A percentile compares a stretch with the other conserved stretches of the same genome.
phyloP scores from a whole-genome alignment of 495 filamentous ascomycete species.

The Corynascus novoguineensis region DNA sequence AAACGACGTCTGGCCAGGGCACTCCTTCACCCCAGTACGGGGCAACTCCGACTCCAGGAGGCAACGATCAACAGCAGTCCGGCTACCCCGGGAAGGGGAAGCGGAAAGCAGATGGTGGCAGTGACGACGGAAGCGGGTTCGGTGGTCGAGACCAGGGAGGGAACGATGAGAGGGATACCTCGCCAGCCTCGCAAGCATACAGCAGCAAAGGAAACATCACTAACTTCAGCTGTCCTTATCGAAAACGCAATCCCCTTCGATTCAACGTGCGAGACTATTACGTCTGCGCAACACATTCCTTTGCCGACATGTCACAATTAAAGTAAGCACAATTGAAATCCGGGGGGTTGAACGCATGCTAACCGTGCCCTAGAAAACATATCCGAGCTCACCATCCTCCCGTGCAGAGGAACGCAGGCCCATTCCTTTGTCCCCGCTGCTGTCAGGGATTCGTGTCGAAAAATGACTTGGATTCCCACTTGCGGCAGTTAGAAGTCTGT shows the following conservation, averaged over 20 bases:
- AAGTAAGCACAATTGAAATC: slow-evolving; percentile 24
- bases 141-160: slow-evolving; percentile 19
- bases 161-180: slow-evolving; percentile 16
- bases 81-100: slow-evolving; percentile 24
- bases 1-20: slow-evolving; percentile 16
- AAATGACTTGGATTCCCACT: slow-evolving; percentile 25
- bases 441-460: slow-evolving; percentile 27
- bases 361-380: slow-evolving; percentile 20
- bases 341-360: not conserved
- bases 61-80: slow-evolving; percentile 6
- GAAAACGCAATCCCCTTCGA: slow-evolving; percentile 35
- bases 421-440: slow-evolving; percentile 27
- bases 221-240: slow-evolving; percentile 34
- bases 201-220: slow-evolving; percentile 14
- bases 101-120: slow-evolving; percentile 27
- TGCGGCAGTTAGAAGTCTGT: slow-evolving; percentile 22
- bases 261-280: slow-evolving; percentile 35
- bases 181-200: slow-evolving; percentile 11
- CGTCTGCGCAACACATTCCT: slow-evolving; percentile 32
- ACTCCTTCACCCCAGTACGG: slow-evolving; percentile 14
- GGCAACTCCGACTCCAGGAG: slow-evolving; percentile 4
- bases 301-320: slow-evolving; percentile 32
- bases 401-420: slow-evolving; percentile 26
- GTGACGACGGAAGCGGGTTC: slow-evolving; percentile 20
- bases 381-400: slow-evolving; percentile 33